A percentile compares a stretch with the other conserved stretches of the same genome.
Evolutionary conservation across 1,284 basidiomycete species (phyloP).

Genomic region (Gymnopus androsaceus): DNA sequence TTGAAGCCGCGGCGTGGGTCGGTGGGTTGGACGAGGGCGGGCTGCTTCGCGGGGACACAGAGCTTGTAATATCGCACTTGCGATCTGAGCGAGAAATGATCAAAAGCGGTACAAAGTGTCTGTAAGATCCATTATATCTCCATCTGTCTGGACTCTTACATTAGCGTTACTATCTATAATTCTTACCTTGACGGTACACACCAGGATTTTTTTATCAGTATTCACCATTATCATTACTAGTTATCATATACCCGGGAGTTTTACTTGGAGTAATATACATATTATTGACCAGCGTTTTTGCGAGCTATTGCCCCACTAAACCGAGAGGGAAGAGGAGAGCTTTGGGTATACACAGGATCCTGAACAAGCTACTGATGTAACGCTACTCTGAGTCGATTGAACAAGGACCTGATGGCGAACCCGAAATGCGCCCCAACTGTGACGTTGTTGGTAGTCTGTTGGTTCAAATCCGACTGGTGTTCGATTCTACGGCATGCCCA

Average conservation of each 20-base stretch:
- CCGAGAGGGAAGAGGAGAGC: too few species aligned
- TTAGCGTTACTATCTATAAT: background rate
- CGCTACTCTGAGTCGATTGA: too few species aligned
- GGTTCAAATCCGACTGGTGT: too few species aligned
- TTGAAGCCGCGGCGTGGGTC: constrained; percentile 8
- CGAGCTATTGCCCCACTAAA: too few species aligned
- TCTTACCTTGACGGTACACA: background rate
- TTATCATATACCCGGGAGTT: background rate
- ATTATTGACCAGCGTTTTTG: too few species aligned
- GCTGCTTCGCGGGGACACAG: constrained; percentile 9
- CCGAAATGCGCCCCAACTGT: too few species aligned
- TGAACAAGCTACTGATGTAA: too few species aligned
- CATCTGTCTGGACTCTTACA: background rate
- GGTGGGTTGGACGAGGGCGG: constrained; percentile 12
- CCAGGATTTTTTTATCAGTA: background rate
- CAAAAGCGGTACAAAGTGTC: constrained; percentile 2
- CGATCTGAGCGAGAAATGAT: constrained; percentile 15
- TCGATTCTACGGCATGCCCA: too few species aligned
- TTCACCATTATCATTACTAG: background rate
- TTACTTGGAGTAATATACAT: too few species aligned
- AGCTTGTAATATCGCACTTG: constrained; percentile 12
- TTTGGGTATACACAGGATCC: too few species aligned
- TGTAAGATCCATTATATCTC: background rate
- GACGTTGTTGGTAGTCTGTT: too few species aligned
- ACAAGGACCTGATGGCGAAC: too few species aligned